Evolutionary conservation across 2,329 filamentous ascomycete genomes (phyloP).

Genomic region (Rhinocladiella similis): DNA sequence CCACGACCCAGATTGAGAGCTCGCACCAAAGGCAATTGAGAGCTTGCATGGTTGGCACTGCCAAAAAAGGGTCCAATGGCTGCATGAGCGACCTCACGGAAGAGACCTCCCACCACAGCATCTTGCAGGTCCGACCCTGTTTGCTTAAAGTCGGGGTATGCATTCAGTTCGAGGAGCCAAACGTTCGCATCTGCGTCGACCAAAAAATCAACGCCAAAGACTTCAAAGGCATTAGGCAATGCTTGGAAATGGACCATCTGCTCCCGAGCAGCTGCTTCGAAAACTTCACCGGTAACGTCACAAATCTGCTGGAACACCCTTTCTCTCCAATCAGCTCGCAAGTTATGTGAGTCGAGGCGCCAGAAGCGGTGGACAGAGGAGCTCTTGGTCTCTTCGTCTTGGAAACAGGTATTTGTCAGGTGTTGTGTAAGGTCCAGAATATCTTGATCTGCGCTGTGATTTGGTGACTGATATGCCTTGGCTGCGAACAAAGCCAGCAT

Average conservation of each 20-base stretch:
- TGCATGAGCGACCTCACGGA: constrained; percentile 68
- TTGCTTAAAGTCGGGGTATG: constrained; percentile 94
- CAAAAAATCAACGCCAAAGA: constrained; percentile 89
- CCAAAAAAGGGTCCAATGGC: constrained; percentile 71
- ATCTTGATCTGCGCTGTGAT: constrained; percentile 37
- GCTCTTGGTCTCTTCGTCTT: constrained; percentile 53
- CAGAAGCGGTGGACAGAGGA: constrained; percentile 72
- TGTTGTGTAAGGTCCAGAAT: constrained; percentile 67
- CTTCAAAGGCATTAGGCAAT: constrained; percentile 82
- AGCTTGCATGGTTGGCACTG: constrained; percentile 14
- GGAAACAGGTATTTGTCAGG: constrained; percentile 93
- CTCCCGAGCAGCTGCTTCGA: constrained; percentile 79
- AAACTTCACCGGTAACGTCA: constrained; percentile 70
- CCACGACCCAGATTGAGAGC: constrained; percentile 48
- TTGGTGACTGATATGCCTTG: constrained; percentile 67
- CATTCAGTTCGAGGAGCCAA: constrained; percentile 89
- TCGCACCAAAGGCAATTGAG: constrained; percentile 37
- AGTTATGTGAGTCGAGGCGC: constrained; percentile 54
- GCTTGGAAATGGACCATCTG: constrained; percentile 93
- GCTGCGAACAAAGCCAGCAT: constrained; percentile 94
- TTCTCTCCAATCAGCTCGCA: constrained; percentile 51
- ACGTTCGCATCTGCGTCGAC: constrained; percentile 65
- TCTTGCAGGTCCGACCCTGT: constrained; percentile 73
- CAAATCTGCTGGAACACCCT: constrained; percentile 74
- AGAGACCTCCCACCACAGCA: constrained; percentile 70